Conservation (phyloP, 306 rosid genomes). For the Carpinus fangiana region DNA sequence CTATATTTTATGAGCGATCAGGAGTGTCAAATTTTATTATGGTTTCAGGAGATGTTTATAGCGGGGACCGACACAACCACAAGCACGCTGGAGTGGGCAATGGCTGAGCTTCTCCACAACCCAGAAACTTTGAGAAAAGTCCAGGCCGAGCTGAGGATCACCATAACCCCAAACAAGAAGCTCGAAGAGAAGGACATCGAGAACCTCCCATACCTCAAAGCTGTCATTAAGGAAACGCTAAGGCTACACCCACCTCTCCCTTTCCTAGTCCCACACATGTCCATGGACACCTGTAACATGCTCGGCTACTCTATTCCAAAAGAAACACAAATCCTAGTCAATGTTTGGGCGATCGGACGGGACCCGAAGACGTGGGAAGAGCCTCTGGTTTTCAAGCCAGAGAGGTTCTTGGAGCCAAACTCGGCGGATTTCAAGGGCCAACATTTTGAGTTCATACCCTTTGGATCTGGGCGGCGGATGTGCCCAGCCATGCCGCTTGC, state of each 20-base stretch:
- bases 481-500: slow-evolving; percentile 86
- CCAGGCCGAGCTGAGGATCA: slow-evolving; percentile 61
- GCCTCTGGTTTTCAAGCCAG: slow-evolving; percentile 65
- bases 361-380: slow-evolving; percentile 74
- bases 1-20: no score
- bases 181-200: slow-evolving; percentile 67
- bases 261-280: slow-evolving; percentile 86
- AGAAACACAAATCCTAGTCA: slow-evolving; percentile 70
- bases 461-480: slow-evolving; percentile 85
- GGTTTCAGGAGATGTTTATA: slow-evolving; percentile 73
- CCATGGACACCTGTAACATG: slow-evolving; percentile 58
- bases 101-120: slow-evolving; percentile 79
- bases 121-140: slow-evolving; percentile 57
- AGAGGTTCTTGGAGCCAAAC: slow-evolving; percentile 60
- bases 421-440: slow-evolving; percentile 64
- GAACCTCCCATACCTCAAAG: slow-evolving; percentile 67
- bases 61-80: slow-evolving; percentile 93
- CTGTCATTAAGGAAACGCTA: slow-evolving; percentile 81
- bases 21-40: not conserved
- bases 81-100: slow-evolving; percentile 86
- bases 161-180: slow-evolving; percentile 36
- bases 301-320: slow-evolving; percentile 65
- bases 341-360: slow-evolving; percentile 92
- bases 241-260: slow-evolving; percentile 98
- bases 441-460: slow-evolving; percentile 74